Evolutionary conservation across 2,329 filamentous ascomycete species (phyloP).

Genomic region (Colletotrichum gigasporum): DNA sequence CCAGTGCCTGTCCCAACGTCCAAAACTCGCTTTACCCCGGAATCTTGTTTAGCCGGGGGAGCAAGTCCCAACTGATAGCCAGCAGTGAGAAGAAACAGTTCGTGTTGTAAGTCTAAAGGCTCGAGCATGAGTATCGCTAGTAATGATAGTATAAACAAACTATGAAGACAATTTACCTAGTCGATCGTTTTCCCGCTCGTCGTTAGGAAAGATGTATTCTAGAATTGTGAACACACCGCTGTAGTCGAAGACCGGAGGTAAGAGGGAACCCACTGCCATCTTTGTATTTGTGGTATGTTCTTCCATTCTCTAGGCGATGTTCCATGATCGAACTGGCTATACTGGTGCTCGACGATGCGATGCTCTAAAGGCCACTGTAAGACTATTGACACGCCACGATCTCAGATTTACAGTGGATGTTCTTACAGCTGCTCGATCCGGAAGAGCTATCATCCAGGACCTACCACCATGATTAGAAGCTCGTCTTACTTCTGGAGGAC

Average conservation of each 20-base stretch:
- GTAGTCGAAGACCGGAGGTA: not conserved
- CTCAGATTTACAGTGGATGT: not conserved
- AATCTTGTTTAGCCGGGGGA: constrained; percentile 35
- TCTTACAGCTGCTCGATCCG: not conserved
- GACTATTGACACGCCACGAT: not conserved
- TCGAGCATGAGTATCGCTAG: not conserved
- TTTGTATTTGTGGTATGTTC: constrained; percentile 45
- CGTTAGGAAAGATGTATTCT: constrained; percentile 30
- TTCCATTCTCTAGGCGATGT: constrained; percentile 47
- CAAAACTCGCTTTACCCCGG: constrained; percentile 41
- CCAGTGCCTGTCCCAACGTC: constrained; percentile 60
- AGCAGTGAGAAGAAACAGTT: constrained; percentile 43
- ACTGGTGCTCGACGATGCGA: constrained; percentile 3
- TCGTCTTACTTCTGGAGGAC: no score
- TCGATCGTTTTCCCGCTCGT: constrained; percentile 23
- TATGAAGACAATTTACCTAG: not conserved
- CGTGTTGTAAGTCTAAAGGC: constrained; percentile 44
- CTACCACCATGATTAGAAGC: not conserved
- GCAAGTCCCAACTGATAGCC: constrained; percentile 39
- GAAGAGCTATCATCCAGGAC: not conserved
- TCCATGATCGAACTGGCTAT: constrained; percentile 36
- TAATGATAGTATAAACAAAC: not conserved
- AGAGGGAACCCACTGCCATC: not conserved
- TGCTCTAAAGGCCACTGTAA: not conserved
- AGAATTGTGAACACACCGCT: not conserved